Conservation (phyloP, 1,284 basidiomycete species). For the Mycena sp. region DNA sequence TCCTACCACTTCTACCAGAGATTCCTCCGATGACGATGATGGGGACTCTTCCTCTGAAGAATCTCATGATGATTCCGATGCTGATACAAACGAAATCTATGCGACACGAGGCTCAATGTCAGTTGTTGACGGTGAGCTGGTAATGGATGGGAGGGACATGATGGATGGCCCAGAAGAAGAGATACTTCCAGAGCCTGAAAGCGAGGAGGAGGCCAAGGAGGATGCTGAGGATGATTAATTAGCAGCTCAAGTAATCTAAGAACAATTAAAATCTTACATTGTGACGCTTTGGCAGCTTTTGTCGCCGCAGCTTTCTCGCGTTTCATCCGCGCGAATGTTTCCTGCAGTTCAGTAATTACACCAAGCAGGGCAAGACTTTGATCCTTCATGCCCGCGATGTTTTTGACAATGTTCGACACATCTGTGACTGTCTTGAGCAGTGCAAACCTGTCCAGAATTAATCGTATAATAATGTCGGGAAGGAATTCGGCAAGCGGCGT, state of each 20-base stretch:
- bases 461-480: not conserved
- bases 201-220: not conserved
- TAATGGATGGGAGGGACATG: not conserved
- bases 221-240: not conserved
- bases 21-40: not conserved
- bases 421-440: not conserved
- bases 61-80: not conserved
- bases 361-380: not conserved
- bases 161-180: not conserved
- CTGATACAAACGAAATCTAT: not conserved
- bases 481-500: slow-evolving; percentile 1
- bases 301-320: not conserved
- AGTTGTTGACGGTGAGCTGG: not conserved
- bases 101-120: not conserved
- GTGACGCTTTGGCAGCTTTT: not conserved
- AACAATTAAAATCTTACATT: not conserved
- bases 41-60: not conserved
- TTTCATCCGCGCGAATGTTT: not conserved
- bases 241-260: not conserved
- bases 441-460: not conserved
- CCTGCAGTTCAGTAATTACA: not conserved
- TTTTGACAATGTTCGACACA: not conserved
- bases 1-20: no score
- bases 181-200: not conserved
- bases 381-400: not conserved